Conservation (phyloP, 306 rosid species). For the Trifolium subterraneum region DNA sequence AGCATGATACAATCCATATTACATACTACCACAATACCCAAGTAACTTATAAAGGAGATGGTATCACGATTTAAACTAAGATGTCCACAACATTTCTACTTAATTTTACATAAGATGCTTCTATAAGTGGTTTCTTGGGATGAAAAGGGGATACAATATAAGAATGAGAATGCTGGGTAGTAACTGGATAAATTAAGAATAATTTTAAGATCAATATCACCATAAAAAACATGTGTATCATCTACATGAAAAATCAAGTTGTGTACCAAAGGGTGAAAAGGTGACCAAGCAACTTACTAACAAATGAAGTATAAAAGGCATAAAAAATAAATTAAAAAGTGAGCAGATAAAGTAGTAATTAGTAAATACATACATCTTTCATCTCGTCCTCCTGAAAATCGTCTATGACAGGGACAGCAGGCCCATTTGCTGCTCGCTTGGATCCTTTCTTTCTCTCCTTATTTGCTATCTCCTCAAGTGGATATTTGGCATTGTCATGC, state of each 20-base stretch:
- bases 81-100: not conserved
- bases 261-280: constrained; percentile 20
- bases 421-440: constrained; percentile 62
- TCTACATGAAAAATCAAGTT: constrained; percentile 23
- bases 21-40: not conserved
- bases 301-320: not conserved
- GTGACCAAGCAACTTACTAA: constrained; percentile 24
- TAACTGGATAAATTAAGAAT: not conserved
- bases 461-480: constrained; percentile 63
- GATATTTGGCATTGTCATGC: constrained; percentile 91
- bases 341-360: constrained; percentile 8
- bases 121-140: constrained; percentile 11
- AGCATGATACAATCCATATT: constrained; percentile 18
- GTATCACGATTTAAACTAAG: constrained; percentile 9
- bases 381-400: constrained; percentile 83
- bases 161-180: constrained; percentile 1
- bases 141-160: not conserved
- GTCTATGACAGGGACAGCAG: constrained; percentile 70
- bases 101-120: constrained; percentile 9
- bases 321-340: constrained; percentile 10
- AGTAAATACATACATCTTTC: constrained; percentile 58
- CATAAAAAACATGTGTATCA: constrained; percentile 1
- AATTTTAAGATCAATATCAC: not conserved
- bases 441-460: constrained; percentile 78
- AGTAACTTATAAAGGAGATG: constrained; percentile 5